Evolutionary conservation across 495 filamentous ascomycete genomes (phyloP), one percentile per base, ranked within the genome.

Genomic region (Xylaria intraflava): DNA sequence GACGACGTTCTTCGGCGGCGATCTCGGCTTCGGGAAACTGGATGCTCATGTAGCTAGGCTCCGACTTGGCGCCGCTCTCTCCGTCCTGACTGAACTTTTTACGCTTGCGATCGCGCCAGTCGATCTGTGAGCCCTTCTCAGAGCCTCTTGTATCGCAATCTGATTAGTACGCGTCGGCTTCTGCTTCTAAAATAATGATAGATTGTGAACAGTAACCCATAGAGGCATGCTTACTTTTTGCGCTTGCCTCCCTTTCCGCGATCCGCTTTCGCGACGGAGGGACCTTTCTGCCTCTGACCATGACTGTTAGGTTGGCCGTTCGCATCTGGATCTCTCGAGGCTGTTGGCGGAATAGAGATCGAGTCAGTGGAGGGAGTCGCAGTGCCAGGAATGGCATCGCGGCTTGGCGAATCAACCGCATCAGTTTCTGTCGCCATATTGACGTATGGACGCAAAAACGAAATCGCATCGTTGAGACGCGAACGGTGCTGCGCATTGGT

Each of bases 1-100:
- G 93, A 43, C 83, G 84, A 44, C 91, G 81, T 61, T 84, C 83
- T 68, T 98, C 91, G 31, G 79, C 80, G 5, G 84, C 86, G 54
- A 95, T 90, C 71, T 95, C 90, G 53, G 90, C 89, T 49, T 69
- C 52, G 49, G 68, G 60, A 29, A 76, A 77, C 41, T 64, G 56
- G 30, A 74, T 74, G 65, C 65, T 70, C 72, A 74, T 75, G 53
- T 68, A 67, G 35, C 60, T 66, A 9, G 79, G 69, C 1, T 78
- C 77, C 24, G 76, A 77, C 51, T 82, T 78, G 46, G 76, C 65
- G 0, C 77, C 74, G 3, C 62, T 48, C 27, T 65, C 60, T 19
- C 53, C 67, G 20, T 67, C 60, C 14, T 60, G 61, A 35, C 73
- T 66, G 12, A 63, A 26, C 19, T 62, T 67, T 27, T 60, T 67